Evolutionary conservation across 164 flowering plant genomes (phyloP).

Genomic region (Aristolochia fimbriata): DNA sequence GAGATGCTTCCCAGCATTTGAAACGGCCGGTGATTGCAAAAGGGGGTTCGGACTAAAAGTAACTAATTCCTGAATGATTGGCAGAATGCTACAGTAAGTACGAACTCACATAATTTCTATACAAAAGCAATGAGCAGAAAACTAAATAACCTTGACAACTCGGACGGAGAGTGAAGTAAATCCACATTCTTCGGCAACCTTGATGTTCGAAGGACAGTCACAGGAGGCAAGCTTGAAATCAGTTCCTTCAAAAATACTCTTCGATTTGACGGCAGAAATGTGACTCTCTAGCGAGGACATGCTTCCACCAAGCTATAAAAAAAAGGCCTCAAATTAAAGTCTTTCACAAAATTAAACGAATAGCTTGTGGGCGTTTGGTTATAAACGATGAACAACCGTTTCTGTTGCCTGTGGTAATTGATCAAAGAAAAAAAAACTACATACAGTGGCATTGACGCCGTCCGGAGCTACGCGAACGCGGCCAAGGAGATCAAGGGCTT

Average conservation of each 20-base stretch:
- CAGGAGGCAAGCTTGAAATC: constrained; percentile 95
- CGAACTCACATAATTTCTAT: background rate
- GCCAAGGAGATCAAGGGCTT: constrained; percentile 68
- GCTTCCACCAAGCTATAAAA: constrained; percentile 62
- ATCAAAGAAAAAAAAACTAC: background rate
- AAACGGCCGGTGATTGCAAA: constrained; percentile 48
- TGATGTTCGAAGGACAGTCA: constrained; percentile 37
- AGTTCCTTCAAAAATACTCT: constrained; percentile 67
- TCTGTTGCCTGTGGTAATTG: background rate
- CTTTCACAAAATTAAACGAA: background rate
- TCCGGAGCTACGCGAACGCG: constrained; percentile 82
- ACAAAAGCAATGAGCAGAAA: background rate
- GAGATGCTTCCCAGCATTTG: constrained; percentile 81
- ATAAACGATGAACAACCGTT: background rate
- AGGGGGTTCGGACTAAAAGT: constrained; percentile 65
- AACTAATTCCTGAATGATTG: constrained; percentile 67
- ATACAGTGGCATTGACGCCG: constrained; percentile 95
- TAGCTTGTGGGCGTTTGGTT: background rate
- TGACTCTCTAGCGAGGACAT: constrained; percentile 53
- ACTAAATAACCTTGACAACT: constrained; percentile 52
- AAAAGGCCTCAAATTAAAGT: background rate
- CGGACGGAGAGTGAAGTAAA: constrained; percentile 88
- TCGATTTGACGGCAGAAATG: constrained; percentile 45
- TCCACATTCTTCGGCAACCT: constrained; percentile 74
- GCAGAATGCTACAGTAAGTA: background rate